Evolutionary conservation across 805 yeast genomes (phyloP).

Genomic region (Saturnispora ahearnii): DNA sequence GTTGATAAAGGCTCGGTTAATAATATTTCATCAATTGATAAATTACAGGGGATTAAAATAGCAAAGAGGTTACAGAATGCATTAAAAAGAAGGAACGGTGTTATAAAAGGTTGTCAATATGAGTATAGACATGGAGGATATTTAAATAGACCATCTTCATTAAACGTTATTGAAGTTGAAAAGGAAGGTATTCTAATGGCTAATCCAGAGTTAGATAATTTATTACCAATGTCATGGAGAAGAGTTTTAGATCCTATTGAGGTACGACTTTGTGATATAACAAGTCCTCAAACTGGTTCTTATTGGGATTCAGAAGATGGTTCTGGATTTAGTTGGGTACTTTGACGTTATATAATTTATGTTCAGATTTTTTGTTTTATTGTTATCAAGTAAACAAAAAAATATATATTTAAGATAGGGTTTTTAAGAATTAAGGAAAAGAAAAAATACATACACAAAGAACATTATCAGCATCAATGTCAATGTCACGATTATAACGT

Average conservation of each 20-base stretch:
- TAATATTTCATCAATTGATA: background rate
- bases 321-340: conserved; percentile 6
- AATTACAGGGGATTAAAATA: background rate
- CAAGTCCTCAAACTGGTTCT: background rate
- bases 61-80: background rate
- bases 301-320: conserved; percentile 13
- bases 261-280: conserved; percentile 4
- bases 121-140: conserved; percentile 16
- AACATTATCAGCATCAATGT: background rate
- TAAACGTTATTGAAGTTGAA: conserved; percentile 2
- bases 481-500: background rate
- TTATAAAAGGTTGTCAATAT: conserved; percentile 6
- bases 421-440: background rate
- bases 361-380: background rate
- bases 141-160: conserved; percentile 9
- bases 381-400: background rate
- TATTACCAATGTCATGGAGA: conserved; percentile 24
- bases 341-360: background rate
- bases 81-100: background rate
- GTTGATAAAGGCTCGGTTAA: background rate
- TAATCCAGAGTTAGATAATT: conserved; percentile 24
- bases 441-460: background rate
- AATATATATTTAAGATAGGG: background rate
- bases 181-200: conserved; percentile 20
- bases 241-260: conserved; percentile 15